Base-by-base conservation (phyloP, 2,329 filamentous ascomycete genomes). In the Xylaria sp. region DNA sequence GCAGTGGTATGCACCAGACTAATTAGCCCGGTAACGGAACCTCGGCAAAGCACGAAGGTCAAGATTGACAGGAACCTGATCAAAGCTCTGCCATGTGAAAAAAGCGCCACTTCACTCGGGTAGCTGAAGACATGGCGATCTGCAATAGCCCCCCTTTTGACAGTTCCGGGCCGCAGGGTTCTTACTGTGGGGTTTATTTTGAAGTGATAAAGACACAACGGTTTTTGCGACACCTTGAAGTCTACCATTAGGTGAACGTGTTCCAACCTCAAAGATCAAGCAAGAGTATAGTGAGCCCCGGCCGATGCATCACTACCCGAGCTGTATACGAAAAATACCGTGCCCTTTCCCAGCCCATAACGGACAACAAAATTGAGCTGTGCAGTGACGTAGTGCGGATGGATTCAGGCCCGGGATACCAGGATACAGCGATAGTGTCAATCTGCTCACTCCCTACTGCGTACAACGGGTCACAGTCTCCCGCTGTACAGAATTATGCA, bases 361-460 rank as follows among this genome's bases (percentile, higher is more conserved):
- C 36, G 49, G 36, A 41, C 39, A 36, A 28, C 10, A 4, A 28
- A 28, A 28, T 41, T n/a, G 31, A 23, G 41, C 12, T 48, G n/a
- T 59, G 18, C 39, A 12, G 57, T 66, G 57, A 62, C 64, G 64
- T 66, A 66, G 51, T 51, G 18, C 18, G n/a, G 41, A 58, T 41
- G 36, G 41, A 48, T 54, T 28, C 28, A 41, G 43, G 15, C 51
- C 43, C 12, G 33, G 58, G 58, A 52, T 28, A 23, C 49, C 49
- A 13, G 51, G 51, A 54, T 36, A 12, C 28, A 54, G 3, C 5
- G 13, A 5, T n/a, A 28, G 9, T 28, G 6, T 28, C 23, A 28
- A 52, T 6, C 10, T 52, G 25, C 10, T 28, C 23, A 52, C 12
- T 54, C 20, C 31, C 41, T n/a, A n/a, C n/a, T n/a, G n/a, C n/a